Evolutionary conservation across 2,329 filamentous ascomycete genomes (phyloP).

Genomic region (Arthrinium phaeospermum): DNA sequence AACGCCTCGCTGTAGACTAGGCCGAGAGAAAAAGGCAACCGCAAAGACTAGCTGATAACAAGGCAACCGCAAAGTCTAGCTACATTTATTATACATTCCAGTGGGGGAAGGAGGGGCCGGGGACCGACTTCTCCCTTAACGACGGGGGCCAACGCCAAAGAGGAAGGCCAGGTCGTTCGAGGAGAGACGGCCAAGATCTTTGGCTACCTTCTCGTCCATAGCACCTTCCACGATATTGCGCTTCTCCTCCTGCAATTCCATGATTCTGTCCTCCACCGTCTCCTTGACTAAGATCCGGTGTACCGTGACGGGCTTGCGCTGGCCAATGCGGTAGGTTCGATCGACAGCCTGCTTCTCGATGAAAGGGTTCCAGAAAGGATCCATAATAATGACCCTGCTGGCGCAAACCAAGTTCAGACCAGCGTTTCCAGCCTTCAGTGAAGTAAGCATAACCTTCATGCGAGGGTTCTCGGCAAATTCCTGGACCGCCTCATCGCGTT

Average conservation of each 20-base stretch:
- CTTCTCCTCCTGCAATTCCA: conserved; percentile 80
- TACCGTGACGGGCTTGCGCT: conserved; percentile 74
- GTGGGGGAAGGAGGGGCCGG: neutral
- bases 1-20: neutral
- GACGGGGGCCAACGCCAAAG: conserved; percentile 52
- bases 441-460: conserved; percentile 76
- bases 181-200: conserved; percentile 69
- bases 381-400: conserved; percentile 85
- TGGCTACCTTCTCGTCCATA: conserved; percentile 75
- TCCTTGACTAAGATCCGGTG: conserved; percentile 78
- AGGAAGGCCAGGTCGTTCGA: conserved; percentile 72
- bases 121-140: neutral
- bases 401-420: conserved; percentile 86
- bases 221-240: conserved; percentile 77
- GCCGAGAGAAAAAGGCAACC: neutral
- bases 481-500: conserved; percentile 70
- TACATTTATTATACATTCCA: neutral
- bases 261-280: conserved; percentile 88
- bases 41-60: neutral
- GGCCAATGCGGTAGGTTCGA: conserved; percentile 86
- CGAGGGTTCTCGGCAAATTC: conserved; percentile 66
- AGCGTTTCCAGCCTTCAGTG: conserved; percentile 80
- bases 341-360: conserved; percentile 93
- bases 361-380: conserved; percentile 94
- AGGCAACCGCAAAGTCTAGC: neutral